phyloP scores from a whole-genome alignment of 331 rosid species.

The Spiraea crenata region DNA sequence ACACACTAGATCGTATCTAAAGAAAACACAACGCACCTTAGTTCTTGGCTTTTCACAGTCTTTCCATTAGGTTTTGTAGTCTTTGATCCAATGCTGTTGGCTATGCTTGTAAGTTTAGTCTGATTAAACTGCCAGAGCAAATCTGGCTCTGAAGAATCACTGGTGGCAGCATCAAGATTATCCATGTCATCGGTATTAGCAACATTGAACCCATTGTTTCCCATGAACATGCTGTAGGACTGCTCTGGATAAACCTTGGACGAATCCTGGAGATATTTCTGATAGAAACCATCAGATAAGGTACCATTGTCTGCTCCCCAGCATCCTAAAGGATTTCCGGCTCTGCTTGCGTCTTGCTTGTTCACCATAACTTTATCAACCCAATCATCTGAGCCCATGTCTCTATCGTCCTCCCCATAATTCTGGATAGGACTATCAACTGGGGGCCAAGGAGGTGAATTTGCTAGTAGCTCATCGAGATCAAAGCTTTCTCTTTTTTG shows the following conservation, averaged over 20 bases:
- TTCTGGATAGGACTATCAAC: conserved; percentile 51
- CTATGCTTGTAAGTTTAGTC: conserved; percentile 47
- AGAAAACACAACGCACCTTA: conserved; percentile 49
- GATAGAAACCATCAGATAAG: conserved; percentile 67
- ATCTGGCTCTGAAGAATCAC: conserved; percentile 95
- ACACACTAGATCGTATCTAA: background rate
- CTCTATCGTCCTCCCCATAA: conserved; percentile 67
- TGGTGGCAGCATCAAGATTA: conserved; percentile 88
- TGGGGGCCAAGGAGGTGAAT: conserved; percentile 95
- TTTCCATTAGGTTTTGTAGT: conserved; percentile 45
- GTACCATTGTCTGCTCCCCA: conserved; percentile 75
- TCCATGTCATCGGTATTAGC: conserved; percentile 69
- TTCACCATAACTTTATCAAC: conserved; percentile 98
- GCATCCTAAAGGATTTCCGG: conserved; percentile 55
- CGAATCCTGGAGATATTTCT: conserved; percentile 83
- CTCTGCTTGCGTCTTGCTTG: conserved; percentile 68
- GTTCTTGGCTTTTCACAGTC: conserved; percentile 61
- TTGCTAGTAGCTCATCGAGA: conserved; percentile 75
- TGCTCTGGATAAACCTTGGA: conserved; percentile 63
- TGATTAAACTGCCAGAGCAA: conserved; percentile 94
- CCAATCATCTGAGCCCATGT: conserved; percentile 76
- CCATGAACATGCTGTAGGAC: conserved; percentile 60
- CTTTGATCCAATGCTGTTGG: conserved; percentile 61
- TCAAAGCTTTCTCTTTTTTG: conserved; percentile 71
- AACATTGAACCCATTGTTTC: conserved; percentile 53